Evolutionary conservation across 2,329 filamentous ascomycete species (phyloP), one percentile per base, ranked within the genome.

Genomic region (Trichoderma sp.): DNA sequence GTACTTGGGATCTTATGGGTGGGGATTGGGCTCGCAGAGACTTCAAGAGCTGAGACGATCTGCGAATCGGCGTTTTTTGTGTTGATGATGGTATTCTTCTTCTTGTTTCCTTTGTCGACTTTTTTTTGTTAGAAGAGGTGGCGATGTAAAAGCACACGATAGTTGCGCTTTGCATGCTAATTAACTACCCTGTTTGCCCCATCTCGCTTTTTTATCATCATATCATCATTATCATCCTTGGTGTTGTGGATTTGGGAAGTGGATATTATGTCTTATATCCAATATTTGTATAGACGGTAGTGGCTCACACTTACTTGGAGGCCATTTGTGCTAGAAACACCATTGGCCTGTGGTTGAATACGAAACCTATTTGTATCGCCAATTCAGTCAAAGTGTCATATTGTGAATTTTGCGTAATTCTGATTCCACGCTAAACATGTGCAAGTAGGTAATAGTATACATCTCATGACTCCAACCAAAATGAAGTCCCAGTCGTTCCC

Each of bases 41-140:
- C 72, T 84, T 88, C 86, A 88, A 88, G 86, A 83, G 86, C 86
- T 88, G 86, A 88, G 82, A 80, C 72, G 76, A 84, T 86, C 85
- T 86, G 84, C 81, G 73, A 61, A 76, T 12, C 24, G 39, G 60
- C 56, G 58, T 70, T 70, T 28, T 60, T 60, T 53, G 15, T 43
- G 24, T 43, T 43, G 43, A 75, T 18, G 57, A n/a, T 26, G 36
- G 11, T 47, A n/a, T 36, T 53, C 6, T n/a, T 6, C 28, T 60
- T 24, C 32, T 70, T 70, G 8, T 62, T 32, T 39, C 28, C 21
- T 39, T 18, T 30, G 3, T 51, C 43, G 15, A 24, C 9, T 18
- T 70, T 30, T 32, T 34, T 32, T 28, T 43, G 30, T 39, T 60
- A 53, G n/a, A 51, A 18, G 28, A 11, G 43, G 43, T 30, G 39